Conservation (phyloP, 768 basidiomycete species). For the Lactarius hengduanensis region DNA sequence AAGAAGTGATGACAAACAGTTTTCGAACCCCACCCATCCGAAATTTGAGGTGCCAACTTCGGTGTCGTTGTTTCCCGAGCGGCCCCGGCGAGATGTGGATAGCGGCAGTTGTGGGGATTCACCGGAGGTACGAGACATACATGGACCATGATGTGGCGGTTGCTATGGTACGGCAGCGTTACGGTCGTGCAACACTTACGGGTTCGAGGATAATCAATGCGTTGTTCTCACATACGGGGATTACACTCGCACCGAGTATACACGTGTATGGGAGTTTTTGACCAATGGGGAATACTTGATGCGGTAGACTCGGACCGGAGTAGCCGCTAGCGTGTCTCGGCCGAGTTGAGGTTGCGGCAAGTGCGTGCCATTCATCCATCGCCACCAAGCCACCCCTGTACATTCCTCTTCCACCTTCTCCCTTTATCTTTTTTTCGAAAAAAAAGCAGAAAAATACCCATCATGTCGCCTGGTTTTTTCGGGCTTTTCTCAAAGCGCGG, state of each 20-base stretch:
- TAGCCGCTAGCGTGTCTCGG: background rate
- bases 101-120: background rate
- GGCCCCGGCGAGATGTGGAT: background rate
- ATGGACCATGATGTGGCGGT: background rate
- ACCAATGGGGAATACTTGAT: too few relatives aligned
- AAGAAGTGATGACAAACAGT: background rate
- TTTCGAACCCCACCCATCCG: background rate
- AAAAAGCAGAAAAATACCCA: background rate
- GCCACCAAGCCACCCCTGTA: background rate
- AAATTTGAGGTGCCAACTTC: background rate
- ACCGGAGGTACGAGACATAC: background rate
- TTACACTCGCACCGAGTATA: background rate
- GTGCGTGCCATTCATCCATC: background rate
- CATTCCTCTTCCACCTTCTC: background rate
- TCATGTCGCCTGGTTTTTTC: slow-evolving; percentile 22
- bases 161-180: background rate
- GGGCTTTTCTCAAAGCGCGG: slow-evolving; percentile 26
- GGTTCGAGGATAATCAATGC: too few relatives aligned
- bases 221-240: background rate
- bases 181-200: background rate
- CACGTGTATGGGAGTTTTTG: background rate
- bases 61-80: background rate
- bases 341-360: background rate
- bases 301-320: background rate
- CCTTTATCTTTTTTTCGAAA: background rate